Evolutionary conservation across 106 monocot species (phyloP).

Genomic region (Posidonia australis): DNA sequence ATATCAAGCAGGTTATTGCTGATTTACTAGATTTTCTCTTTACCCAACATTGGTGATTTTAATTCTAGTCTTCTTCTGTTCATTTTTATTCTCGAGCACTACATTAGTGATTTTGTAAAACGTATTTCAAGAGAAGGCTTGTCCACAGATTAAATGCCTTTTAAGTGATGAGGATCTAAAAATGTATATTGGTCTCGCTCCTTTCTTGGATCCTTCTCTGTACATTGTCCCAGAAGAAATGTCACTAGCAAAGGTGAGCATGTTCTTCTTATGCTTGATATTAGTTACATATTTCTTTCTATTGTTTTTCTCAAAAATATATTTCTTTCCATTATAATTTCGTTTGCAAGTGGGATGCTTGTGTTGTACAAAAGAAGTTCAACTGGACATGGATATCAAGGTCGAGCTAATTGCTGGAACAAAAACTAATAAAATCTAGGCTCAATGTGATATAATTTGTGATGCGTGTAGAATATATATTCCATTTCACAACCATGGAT

Average conservation of each 20-base stretch:
- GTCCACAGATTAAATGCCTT: constrained; percentile 61
- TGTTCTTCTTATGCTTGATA: background rate
- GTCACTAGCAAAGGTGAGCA: constrained; percentile 84
- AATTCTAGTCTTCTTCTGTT: background rate
- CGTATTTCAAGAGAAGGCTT: constrained; percentile 21
- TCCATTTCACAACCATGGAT: no score
- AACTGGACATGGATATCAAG: no score
- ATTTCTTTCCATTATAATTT: background rate
- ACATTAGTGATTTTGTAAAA: constrained; percentile 28
- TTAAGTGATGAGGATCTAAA: constrained; percentile 60
- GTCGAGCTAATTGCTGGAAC: no score
- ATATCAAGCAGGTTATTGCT: constrained; percentile 51
- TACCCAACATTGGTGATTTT: constrained; percentile 44
- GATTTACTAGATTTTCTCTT: background rate
- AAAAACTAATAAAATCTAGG: no score
- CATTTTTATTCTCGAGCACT: constrained; percentile 6
- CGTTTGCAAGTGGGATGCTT: background rate
- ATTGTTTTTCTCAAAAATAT: background rate
- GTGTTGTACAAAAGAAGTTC: no score
- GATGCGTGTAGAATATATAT: no score
- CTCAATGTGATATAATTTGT: no score
- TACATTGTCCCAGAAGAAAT: constrained; percentile 97
- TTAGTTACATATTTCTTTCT: no score
- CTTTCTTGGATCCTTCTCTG: constrained; percentile 90
- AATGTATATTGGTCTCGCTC: constrained; percentile 92